Conservation (phyloP, 352 stramenopile species). For the Elongisporangium prolatum region DNA sequence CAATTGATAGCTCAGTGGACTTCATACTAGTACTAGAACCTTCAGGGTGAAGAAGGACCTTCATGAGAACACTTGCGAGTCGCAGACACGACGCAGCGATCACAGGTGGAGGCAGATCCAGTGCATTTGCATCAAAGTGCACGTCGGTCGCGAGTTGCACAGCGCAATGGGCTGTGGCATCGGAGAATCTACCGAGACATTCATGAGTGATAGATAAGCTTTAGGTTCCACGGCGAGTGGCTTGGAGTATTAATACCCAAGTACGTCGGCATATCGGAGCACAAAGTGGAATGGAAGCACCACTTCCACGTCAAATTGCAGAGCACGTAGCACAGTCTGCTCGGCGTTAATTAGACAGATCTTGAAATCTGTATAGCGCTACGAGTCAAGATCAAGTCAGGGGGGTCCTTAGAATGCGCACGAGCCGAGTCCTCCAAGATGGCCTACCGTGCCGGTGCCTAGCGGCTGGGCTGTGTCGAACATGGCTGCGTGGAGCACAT, state of each 20-base stretch:
- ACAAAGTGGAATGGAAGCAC: constrained; percentile 27
- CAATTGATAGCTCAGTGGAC: not conserved
- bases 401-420: no score
- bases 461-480: constrained; percentile 22
- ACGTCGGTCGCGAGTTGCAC: constrained; percentile 34
- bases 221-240: no score
- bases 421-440: constrained; percentile 12
- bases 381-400: not conserved
- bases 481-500: constrained; percentile 35
- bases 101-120: constrained; percentile 20
- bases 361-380: constrained; percentile 44
- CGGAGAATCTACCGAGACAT: constrained; percentile 23
- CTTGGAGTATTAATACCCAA: no score
- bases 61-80: constrained; percentile 15
- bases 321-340: constrained; percentile 40
- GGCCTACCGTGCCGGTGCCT: constrained; percentile 24
- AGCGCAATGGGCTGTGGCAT: constrained; percentile 24
- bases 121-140: constrained; percentile 15
- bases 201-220: no score
- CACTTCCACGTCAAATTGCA: constrained; percentile 45
- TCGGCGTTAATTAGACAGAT: constrained; percentile 42
- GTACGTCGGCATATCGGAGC: constrained; percentile 24
- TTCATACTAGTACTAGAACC: not conserved
- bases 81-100: constrained; percentile 26
- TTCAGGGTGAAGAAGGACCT: constrained; percentile 7